These are phyloP conservation scores for Colletotrichum somersetense DNA, from an alignment of 2,329 filamentous ascomycete species.

Conservation along the genomic window DNA sequence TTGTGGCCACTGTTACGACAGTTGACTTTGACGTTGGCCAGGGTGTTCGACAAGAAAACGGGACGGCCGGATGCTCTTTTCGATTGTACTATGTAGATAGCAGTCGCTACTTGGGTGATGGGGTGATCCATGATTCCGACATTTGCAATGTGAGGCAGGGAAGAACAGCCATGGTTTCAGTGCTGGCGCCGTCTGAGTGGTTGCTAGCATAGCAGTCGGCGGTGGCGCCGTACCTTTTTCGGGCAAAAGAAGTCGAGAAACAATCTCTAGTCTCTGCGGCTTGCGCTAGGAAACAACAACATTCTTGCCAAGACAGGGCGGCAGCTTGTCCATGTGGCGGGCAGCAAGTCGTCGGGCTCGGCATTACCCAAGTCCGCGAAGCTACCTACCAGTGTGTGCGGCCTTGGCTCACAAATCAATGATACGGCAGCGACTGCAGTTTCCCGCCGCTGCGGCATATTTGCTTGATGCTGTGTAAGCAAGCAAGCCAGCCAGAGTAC, in stretches of 20 bases:
- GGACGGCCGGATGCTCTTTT: background rate
- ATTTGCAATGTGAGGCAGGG: slow-evolving; percentile 19
- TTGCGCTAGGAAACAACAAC: background rate
- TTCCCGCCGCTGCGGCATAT: slow-evolving; percentile 16
- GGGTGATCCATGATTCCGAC: slow-evolving; percentile 33
- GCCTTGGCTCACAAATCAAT: slow-evolving; percentile 35
- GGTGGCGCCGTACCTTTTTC: slow-evolving; percentile 18
- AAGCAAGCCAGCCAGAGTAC: no score
- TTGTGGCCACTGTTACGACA: slow-evolving; percentile 8
- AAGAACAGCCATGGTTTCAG: slow-evolving; percentile 16
- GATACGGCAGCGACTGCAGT: slow-evolving; percentile 9
- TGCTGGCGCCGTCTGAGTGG: slow-evolving; percentile 27
- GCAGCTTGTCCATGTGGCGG: slow-evolving; percentile 21
- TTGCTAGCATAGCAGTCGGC: slow-evolving; percentile 15
- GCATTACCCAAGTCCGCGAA: slow-evolving; percentile 34
- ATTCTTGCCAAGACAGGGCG: slow-evolving; percentile 21
- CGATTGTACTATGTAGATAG: background rate
- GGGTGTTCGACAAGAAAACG: background rate
- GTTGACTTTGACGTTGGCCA: slow-evolving; percentile 4
- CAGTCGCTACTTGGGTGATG: slow-evolving; percentile 12
- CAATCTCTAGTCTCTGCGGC: slow-evolving; percentile 3
- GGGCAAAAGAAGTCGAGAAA: slow-evolving; percentile 15
- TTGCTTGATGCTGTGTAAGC: slow-evolving; percentile 27
- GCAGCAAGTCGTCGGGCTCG: slow-evolving; percentile 31
- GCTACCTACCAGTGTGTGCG: slow-evolving; percentile 8